Conservation (phyloP, 2,329 filamentous ascomycete species). For the Daldinia sp. region DNA sequence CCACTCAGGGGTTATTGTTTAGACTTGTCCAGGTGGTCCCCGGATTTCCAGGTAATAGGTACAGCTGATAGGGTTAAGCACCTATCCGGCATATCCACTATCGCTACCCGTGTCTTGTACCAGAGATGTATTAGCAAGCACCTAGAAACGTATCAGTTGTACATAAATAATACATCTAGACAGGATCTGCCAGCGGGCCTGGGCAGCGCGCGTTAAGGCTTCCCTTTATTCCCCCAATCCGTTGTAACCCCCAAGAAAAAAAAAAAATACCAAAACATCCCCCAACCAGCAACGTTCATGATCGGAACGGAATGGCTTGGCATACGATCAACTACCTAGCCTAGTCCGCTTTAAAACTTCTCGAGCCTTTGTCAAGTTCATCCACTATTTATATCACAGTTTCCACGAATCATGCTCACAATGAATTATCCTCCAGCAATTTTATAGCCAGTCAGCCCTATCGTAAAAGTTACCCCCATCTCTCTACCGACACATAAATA, state of each 20-base stretch:
- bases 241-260: neutral
- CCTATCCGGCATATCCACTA: neutral
- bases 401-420: neutral
- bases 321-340: neutral
- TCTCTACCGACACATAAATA: neutral
- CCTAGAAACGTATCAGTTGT: neutral
- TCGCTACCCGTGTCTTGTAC: neutral
- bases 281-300: conserved; percentile 21
- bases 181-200: neutral
- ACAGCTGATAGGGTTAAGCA: conserved; percentile 42
- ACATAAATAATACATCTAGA: conserved; percentile 6
- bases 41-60: conserved; percentile 44
- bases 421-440: neutral
- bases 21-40: conserved; percentile 36
- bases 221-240: neutral
- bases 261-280: conserved; percentile 20
- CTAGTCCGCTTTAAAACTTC: neutral
- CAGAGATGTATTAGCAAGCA: neutral
- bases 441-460: neutral
- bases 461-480: neutral
- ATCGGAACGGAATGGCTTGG: conserved; percentile 15
- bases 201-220: neutral
- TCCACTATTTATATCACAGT: too few species aligned
- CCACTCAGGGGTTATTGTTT: conserved; percentile 44
- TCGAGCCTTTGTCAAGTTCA: too few species aligned